Percentiles rank a stretch among this genome's conserved stretches.
These are phyloP conservation scores for Cercospora zeina DNA, from an alignment of 2,329 filamentous ascomycete genomes.

Conservation along the genomic window DNA sequence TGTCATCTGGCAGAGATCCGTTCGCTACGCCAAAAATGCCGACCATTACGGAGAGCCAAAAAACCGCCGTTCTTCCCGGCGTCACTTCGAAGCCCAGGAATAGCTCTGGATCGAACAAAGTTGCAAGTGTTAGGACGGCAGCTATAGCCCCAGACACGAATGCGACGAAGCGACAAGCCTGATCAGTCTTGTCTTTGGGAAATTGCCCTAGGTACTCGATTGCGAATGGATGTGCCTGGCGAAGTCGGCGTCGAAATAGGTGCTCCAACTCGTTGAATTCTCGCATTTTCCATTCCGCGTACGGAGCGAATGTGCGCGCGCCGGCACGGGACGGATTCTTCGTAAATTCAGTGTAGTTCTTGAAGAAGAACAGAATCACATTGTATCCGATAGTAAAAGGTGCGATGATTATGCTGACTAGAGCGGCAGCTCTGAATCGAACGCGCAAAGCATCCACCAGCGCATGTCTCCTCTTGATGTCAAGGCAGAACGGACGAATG, in stretches of 20 bases:
- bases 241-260: conserved; percentile 82
- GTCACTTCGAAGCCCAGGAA: conserved; percentile 93
- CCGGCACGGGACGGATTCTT: conserved; percentile 85
- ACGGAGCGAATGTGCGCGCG: conserved; percentile 85
- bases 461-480: conserved; percentile 73
- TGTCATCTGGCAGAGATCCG: conserved; percentile 80
- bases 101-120: conserved; percentile 84
- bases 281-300: conserved; percentile 96
- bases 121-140: conserved; percentile 79
- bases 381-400: conserved; percentile 87
- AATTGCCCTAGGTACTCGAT: conserved; percentile 93
- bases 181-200: conserved; percentile 89
- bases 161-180: conserved; percentile 77
- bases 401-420: conserved; percentile 82
- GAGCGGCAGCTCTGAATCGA: conserved; percentile 77
- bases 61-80: conserved; percentile 80
- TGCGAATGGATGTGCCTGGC: conserved; percentile 94
- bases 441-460: conserved; percentile 75
- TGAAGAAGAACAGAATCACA: conserved; percentile 86
- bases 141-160: conserved; percentile 86
- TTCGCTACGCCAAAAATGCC: conserved; percentile 80
- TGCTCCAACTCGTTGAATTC: conserved; percentile 97
- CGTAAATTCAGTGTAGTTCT: conserved; percentile 96
- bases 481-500: conserved; percentile 81
- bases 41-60: conserved; percentile 82